These are phyloP conservation scores for Phialemoniopsis sp. DNA, from an alignment of 2,329 filamentous ascomycete genomes.

Conservation along the genomic window DNA sequence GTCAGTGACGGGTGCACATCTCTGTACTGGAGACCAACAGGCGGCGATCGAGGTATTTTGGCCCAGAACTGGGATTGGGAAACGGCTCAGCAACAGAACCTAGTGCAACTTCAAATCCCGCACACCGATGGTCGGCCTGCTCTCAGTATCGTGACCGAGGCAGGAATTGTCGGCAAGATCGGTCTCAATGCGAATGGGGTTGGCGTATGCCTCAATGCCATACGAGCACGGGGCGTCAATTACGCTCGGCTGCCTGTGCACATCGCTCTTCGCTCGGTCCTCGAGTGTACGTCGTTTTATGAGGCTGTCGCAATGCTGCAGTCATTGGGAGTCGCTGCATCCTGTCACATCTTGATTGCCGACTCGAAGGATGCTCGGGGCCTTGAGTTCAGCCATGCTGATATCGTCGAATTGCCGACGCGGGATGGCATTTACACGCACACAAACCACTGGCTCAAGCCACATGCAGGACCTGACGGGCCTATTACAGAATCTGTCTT, in stretches of 20 bases:
- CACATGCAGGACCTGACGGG: no score
- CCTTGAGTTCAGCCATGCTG: no score
- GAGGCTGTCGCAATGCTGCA: not conserved
- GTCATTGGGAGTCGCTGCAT: constrained; percentile 1
- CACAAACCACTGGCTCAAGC: no score
- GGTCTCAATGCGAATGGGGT: constrained; percentile 59
- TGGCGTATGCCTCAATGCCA: constrained; percentile 58
- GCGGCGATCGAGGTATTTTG: constrained; percentile 26
- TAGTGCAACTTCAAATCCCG: constrained; percentile 12
- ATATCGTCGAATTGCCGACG: no score
- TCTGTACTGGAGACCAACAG: constrained; percentile 39
- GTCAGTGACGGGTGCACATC: constrained; percentile 56
- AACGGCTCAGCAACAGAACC: no score
- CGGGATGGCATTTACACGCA: no score
- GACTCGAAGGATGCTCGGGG: no score
- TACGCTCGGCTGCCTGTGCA: constrained; percentile 52
- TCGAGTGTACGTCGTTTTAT: constrained; percentile 36
- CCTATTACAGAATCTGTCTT: no score
- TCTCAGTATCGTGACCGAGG: constrained; percentile 54
- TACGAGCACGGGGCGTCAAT: constrained; percentile 52
- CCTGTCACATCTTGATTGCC: constrained; percentile 3
- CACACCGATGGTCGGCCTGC: constrained; percentile 30
- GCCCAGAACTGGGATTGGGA: constrained; percentile 60
- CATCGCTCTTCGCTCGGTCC: constrained; percentile 48
- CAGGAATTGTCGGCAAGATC: constrained; percentile 61